Evolutionary conservation across 129 eudicot species (phyloP), one percentile per base, ranked within the genome.

Genomic region (Flaveria ramosissima): DNA sequence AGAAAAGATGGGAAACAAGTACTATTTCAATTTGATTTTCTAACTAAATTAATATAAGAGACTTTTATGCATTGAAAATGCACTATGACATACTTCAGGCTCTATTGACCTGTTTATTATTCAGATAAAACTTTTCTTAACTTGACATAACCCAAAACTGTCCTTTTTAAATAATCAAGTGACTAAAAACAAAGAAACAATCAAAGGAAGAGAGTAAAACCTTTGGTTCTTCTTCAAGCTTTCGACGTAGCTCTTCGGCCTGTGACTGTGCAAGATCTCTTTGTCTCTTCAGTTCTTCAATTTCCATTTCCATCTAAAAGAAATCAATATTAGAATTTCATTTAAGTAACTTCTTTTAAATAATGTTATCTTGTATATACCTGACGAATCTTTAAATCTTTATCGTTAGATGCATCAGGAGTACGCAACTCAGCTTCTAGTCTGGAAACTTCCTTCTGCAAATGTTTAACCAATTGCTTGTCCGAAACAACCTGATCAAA

Each of bases 361-460:
- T 11, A n/a, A 15, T 43, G 59, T 51, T 53, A 57, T 47, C 20
- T 17, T 39, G 42, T 74, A 67, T 55, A 39, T 80, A 74, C 98
- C 97, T 87, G 91, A 53, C 69, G 93, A 79, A 93, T 89, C 83
- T 85, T 93, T 23, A 57, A 74, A 71, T 93, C 98, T 81, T 91
- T 91, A 47, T 93, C 92, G 69, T 78, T 80, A 41, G 87, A 81
- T 60, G 92, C 91, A 67, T 89, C 97, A 14, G 98, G 98, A 16
- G 98, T 93, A 48, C 93, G 93, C 72, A 91, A 73, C 83, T 81
- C 97, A 60, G 98, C 97, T 83, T 90, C 98, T 3, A 93, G 83
- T 71, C 97, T 85, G 27, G 97, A 96, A 75, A 93, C 98, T 86
- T 93, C 96, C 86, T 93, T 93, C 81, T 91, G 98, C 82, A 93